Evolutionary conservation across 1,139 yeast species (phyloP).

Genomic region (Meyerozyma athensensis): DNA sequence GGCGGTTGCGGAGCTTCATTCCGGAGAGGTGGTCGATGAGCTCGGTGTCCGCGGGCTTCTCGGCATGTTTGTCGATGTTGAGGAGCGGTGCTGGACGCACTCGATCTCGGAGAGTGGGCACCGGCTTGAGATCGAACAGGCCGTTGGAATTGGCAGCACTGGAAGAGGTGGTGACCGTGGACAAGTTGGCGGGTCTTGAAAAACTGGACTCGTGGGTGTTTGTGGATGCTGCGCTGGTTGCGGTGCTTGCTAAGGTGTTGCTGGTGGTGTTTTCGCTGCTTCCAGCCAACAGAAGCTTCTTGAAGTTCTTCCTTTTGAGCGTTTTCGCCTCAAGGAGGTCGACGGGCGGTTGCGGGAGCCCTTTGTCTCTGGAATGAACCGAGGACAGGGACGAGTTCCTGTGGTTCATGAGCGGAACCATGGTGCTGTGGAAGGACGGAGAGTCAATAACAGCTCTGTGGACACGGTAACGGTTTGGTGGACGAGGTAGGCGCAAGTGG

Average conservation of each 20-base stretch:
- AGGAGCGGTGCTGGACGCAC: conserved; percentile 19
- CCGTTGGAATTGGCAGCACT: background rate
- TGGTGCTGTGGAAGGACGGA: background rate
- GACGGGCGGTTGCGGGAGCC: conserved; percentile 2
- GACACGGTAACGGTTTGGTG: background rate
- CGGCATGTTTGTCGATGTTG: conserved; percentile 13
- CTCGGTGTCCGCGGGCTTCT: conserved; percentile 10
- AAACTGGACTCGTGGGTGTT: conserved; percentile 1
- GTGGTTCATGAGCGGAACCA: conserved; percentile 1
- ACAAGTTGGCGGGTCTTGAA: conserved; percentile 6
- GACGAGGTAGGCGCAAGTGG: too few species aligned
- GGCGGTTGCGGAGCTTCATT: conserved; percentile 16
- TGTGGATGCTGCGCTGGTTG: background rate
- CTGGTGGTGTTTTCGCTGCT: background rate
- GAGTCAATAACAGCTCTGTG: background rate
- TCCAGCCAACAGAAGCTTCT: conserved; percentile 52
- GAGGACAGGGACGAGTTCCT: background rate
- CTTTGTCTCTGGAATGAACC: background rate
- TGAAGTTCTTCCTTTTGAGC: conserved; percentile 67
- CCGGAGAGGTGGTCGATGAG: conserved; percentile 30
- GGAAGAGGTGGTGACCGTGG: conserved; percentile 5
- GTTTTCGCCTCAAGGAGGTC: conserved; percentile 49
- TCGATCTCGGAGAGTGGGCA: conserved; percentile 10
- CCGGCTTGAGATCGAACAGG: background rate
- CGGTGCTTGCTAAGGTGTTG: conserved; percentile 5